Conservation (phyloP, 176 grass and related monocot species). For the Oryza coarctata region DNA sequence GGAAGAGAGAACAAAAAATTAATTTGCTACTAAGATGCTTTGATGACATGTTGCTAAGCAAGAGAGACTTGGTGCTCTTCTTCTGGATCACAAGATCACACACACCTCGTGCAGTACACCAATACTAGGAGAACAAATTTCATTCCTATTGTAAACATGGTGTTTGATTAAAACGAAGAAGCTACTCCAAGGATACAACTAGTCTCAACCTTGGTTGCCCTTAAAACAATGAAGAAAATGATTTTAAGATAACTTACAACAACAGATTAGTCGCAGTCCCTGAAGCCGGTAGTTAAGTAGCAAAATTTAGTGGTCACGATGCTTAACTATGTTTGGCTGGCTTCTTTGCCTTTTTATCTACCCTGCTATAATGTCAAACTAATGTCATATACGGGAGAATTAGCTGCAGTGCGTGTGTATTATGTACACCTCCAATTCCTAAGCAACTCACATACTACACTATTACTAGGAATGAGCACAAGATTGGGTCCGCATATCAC, state of each 20-base stretch:
- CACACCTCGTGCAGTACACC: no score
- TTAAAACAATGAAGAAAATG: conserved; percentile 9
- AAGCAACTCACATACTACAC: neutral
- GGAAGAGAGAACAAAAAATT: no score
- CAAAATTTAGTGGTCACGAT: neutral
- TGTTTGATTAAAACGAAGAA: no score
- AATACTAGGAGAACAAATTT: no score
- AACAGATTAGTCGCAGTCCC: neutral
- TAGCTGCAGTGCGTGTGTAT: neutral
- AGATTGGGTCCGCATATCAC: no score
- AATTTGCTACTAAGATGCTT: no score
- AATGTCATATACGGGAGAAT: conserved; percentile 37
- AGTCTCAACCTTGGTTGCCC: neutral
- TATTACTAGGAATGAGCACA: no score
- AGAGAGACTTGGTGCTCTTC: no score
- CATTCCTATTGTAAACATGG: no score
- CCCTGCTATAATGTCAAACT: neutral
- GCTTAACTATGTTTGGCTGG: neutral
- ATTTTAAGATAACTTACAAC: neutral
- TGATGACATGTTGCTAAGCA: no score
- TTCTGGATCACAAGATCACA: no score
- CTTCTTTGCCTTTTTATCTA: neutral
- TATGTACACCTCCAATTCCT: neutral
- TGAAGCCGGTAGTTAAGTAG: neutral
- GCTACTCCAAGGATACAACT: neutral